Evolutionary conservation across 257 asterid species (phyloP), one percentile per base, ranked within the genome.

Genomic region (Rauvolfia tetraphylla): DNA sequence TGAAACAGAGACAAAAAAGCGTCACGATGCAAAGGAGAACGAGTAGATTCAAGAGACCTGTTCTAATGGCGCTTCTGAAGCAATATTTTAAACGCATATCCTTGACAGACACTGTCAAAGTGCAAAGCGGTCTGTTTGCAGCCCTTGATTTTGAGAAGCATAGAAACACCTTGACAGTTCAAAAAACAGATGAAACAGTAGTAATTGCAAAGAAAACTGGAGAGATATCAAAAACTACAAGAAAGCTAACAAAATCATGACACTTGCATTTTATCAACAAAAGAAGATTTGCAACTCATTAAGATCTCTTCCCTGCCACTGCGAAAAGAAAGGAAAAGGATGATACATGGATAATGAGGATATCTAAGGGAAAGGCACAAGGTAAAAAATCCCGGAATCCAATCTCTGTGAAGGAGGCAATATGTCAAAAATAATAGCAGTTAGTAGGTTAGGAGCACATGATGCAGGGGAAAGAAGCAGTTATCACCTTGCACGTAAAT

Each of bases 401-500:
- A 56, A 14, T 56, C n/a, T 22, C 49, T 9, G 58, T 3, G 8
- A 38, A 10, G n/a, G 44, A 34, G 4, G 44, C 68, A 73, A 25
- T 54, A n/a, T 38, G 73, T 22, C 31, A 34, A 23, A 65, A 58
- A 5, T 23, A 67, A 14, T 23, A 44, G 23, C 4, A 48, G 7
- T 9, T 14, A 44, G 23, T 22, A 41, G 46, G 10, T 12, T 7
- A 17, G 58, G 9, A 41, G 46, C 17, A 57, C 11, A 11, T 57
- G 62, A 69, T 22, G n/a, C 17, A 22, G 44, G 36, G n/a, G 25
- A 12, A 5, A 23, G 44, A 39, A n/a, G 36, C 0, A 14, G n/a
- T 36, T 76, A 68, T 73, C 74, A 66, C 46, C 36, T 58, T 41
- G 46, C 58, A 68, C 25, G n/a, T 5, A 68, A 41, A 39, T 48